Evolutionary conservation across 108 stramenopile genomes (phyloP).

Genomic region (Cyclotella atomus): DNA sequence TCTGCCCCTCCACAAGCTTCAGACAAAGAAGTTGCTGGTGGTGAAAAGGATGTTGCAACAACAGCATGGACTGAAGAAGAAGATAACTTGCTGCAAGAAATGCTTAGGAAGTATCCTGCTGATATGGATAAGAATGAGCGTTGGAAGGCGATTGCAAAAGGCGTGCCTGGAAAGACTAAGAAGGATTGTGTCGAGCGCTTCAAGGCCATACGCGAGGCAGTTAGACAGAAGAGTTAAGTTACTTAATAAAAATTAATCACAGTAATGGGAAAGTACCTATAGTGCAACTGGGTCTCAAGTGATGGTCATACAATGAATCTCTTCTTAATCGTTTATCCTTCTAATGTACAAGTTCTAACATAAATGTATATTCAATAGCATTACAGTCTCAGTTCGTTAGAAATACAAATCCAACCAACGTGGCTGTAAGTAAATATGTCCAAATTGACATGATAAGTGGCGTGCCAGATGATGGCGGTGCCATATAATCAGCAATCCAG

Average conservation of each 20-base stretch:
- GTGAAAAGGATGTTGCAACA: conserved; percentile 9
- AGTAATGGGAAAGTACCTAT: no score
- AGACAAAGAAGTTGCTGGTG: neutral
- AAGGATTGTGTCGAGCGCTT: conserved; percentile 96
- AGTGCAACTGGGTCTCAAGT: no score
- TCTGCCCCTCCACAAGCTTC: conserved; percentile 14
- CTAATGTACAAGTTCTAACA: conserved; percentile 1
- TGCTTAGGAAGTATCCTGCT: conserved; percentile 81
- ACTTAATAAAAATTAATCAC: no score
- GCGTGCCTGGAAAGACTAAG: conserved; percentile 91
- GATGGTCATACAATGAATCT: no score
- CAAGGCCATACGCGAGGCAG: conserved; percentile 90
- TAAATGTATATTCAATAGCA: conserved; percentile 9
- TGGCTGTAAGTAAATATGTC: neutral
- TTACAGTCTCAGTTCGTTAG: neutral
- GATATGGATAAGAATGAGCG: conserved; percentile 98
- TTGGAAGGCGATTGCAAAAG: conserved; percentile 90
- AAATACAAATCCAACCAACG: conserved; percentile 2
- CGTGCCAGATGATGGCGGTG: neutral
- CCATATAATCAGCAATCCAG: conserved; percentile 21
- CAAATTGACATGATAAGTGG: neutral
- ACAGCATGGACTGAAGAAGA: conserved; percentile 89
- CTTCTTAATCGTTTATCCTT: neutral
- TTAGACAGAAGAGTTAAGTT: conserved; percentile 51
- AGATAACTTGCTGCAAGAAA: conserved; percentile 89